These are phyloP conservation scores for Nemania sp. DNA, from an alignment of 2,329 filamentous ascomycete species.

Conservation along the genomic window DNA sequence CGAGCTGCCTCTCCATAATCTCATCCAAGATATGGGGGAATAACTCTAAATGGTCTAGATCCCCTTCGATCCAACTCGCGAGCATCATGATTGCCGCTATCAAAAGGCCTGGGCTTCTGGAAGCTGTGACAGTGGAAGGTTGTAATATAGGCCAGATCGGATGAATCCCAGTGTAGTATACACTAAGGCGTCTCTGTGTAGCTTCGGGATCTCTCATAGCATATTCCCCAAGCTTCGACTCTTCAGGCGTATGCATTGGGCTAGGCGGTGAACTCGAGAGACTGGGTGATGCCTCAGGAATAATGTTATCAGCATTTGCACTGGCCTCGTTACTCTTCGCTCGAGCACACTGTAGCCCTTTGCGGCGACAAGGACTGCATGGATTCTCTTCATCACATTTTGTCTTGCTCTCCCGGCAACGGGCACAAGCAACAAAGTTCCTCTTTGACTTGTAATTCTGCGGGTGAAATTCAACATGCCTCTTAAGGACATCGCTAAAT, in stretches of 20 bases:
- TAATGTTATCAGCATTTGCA: background rate
- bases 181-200: constrained; percentile 31
- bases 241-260: constrained; percentile 1
- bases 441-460: constrained; percentile 35
- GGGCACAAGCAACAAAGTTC: constrained; percentile 35
- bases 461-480: constrained; percentile 44
- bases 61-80: constrained; percentile 44
- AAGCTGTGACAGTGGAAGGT: constrained; percentile 32
- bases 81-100: constrained; percentile 42
- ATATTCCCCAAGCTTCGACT: constrained; percentile 24
- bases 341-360: constrained; percentile 40
- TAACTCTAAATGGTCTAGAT: constrained; percentile 38
- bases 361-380: constrained; percentile 40
- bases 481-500: constrained; percentile 46
- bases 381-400: constrained; percentile 43
- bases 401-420: constrained; percentile 42
- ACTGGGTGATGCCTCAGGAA: background rate
- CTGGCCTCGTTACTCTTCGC: constrained; percentile 1
- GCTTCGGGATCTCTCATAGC: constrained; percentile 9
- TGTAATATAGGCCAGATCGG: constrained; percentile 44
- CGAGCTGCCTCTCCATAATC: constrained; percentile 39
- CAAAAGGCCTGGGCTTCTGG: constrained; percentile 33
- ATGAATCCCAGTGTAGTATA: constrained; percentile 42
- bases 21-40: constrained; percentile 41
- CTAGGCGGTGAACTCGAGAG: constrained; percentile 8